Conservation (phyloP, 768 basidiomycete species). For the Sarcodon sp. region DNA sequence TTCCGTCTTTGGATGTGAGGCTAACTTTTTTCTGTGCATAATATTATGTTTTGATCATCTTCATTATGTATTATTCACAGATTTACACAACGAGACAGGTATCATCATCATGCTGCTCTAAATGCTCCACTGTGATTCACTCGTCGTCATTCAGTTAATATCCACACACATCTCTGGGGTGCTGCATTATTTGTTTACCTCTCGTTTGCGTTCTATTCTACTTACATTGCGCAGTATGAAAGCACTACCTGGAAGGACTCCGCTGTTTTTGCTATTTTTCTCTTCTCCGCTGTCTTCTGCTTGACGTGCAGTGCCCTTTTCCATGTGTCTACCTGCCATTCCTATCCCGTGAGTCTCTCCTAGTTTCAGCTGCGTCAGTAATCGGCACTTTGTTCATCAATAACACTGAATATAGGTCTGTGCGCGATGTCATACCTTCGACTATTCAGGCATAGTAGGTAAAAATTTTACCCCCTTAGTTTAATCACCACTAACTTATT, state of each 20-base stretch:
- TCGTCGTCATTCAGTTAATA: slow-evolving; percentile 48
- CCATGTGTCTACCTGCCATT: slow-evolving; percentile 67
- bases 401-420: slow-evolving; percentile 30
- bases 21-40: no score
- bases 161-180: slow-evolving; percentile 71
- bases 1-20: not conserved
- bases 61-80: slow-evolving; percentile 19
- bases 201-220: slow-evolving; percentile 36
- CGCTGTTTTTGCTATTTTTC: slow-evolving; percentile 48
- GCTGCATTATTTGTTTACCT: slow-evolving; percentile 48
- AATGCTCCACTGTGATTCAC: slow-evolving; percentile 6
- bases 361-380: not conserved
- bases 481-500: slow-evolving; percentile 1
- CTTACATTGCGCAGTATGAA: slow-evolving; percentile 36
- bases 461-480: slow-evolving; percentile 5
- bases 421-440: slow-evolving; percentile 47
- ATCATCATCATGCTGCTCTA: slow-evolving; percentile 6
- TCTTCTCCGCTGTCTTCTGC: slow-evolving; percentile 62
- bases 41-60: no score
- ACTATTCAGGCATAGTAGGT: slow-evolving; percentile 76
- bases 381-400: not conserved
- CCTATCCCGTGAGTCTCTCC: slow-evolving; percentile 36
- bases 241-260: slow-evolving; percentile 49
- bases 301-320: slow-evolving; percentile 58
- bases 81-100: slow-evolving; percentile 75